Conservation (phyloP, 2,329 filamentous ascomycete species). For the Pyrenophora tritici-repentis region DNA sequence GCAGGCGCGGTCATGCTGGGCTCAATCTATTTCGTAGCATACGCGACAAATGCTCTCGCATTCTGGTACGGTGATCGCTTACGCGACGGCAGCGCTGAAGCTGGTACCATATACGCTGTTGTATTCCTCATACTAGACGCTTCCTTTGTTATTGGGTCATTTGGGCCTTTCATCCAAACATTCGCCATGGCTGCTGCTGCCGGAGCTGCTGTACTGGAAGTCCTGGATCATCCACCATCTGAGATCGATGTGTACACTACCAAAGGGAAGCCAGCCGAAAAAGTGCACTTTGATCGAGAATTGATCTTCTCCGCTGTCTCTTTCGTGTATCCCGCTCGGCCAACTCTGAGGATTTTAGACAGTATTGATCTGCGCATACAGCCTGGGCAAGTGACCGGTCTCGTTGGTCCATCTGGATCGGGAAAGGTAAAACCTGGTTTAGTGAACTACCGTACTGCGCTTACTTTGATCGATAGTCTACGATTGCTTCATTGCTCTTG, state of each 20-base stretch:
- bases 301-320: constrained; percentile 47
- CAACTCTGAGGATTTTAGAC: constrained; percentile 48
- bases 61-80: constrained; percentile 51
- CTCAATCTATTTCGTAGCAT: constrained; percentile 52
- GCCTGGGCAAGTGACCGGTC: constrained; percentile 50
- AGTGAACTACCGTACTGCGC: neutral
- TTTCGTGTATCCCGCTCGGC: constrained; percentile 53
- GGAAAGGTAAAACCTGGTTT: constrained; percentile 6
- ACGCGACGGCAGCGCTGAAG: constrained; percentile 39
- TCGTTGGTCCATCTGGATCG: constrained; percentile 53
- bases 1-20: constrained; percentile 51
- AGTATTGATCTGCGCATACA: constrained; percentile 44
- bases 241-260: constrained; percentile 48
- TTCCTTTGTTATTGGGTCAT: constrained; percentile 65
- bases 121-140: constrained; percentile 68
- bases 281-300: constrained; percentile 31
- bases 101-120: constrained; percentile 65
- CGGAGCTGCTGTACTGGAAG: constrained; percentile 51
- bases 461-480: constrained; percentile 46
- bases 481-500: constrained; percentile 50
- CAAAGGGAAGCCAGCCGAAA: constrained; percentile 27
- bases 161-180: constrained; percentile 65
- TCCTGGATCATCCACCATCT: constrained; percentile 50
- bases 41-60: constrained; percentile 53
- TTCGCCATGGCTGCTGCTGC: constrained; percentile 60